Conservation (phyloP, 805 yeast species). For the Cyberlindnera bimundalis region DNA sequence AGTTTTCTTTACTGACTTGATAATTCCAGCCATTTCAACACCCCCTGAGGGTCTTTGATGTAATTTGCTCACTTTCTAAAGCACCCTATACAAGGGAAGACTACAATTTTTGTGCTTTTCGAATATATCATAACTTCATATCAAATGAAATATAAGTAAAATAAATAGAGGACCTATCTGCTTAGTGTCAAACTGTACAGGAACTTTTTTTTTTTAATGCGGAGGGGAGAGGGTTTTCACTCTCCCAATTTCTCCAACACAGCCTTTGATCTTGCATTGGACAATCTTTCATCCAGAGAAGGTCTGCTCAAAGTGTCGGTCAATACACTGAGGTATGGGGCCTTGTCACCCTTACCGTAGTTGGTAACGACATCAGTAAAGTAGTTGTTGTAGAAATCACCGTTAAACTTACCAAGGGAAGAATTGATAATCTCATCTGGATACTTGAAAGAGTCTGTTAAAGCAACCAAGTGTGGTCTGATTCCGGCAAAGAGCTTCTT, state of each 20-base stretch:
- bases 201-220: no score
- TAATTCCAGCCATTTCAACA: no score
- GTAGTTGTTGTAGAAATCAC: conserved; percentile 80
- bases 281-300: conserved; percentile 35
- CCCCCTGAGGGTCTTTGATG: no score
- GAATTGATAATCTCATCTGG: conserved; percentile 81
- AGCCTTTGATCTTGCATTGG: conserved; percentile 30
- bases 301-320: conserved; percentile 38
- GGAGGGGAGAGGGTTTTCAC: no score
- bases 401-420: conserved; percentile 75
- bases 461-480: conserved; percentile 68
- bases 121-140: no score
- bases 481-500: conserved; percentile 45
- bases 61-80: no score
- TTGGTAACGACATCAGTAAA: conserved; percentile 53
- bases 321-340: conserved; percentile 46
- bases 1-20: no score
- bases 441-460: conserved; percentile 81
- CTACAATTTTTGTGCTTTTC: no score
- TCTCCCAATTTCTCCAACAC: conserved; percentile 31
- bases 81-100: no score
- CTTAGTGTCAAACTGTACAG: not conserved
- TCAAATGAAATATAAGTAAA: not conserved
- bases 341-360: conserved; percentile 44
- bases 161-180: not conserved